Evolutionary conservation across 2,329 filamentous ascomycete species (phyloP), one percentile per base, ranked within the genome.

Genomic region (Cryphonectria parasitica): DNA sequence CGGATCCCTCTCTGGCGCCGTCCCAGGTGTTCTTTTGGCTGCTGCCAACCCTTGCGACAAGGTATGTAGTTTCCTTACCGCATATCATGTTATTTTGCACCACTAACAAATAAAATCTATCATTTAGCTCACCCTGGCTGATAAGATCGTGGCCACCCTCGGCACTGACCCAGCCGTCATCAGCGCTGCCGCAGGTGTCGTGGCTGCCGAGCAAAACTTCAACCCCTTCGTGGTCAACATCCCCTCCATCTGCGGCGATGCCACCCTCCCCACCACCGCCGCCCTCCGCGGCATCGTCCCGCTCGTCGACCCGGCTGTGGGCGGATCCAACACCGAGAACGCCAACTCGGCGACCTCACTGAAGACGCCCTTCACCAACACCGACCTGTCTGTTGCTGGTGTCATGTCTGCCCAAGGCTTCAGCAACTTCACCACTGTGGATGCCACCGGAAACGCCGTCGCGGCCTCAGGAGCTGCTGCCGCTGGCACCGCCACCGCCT

Each of bases 201-300:
- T 91, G n/a, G 85, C 86, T 39, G 89, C 89, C 2, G 89, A 91
- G 83, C 89, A 90, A 79, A 91, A 92, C 84, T 90, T 91, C 82
- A 91, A 91, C 81, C 88, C 87, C 69, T 91, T 89, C 75, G 84
- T 78, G 70, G 84, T 86, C 71, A 81, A 81, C 75, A 83, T 87
- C 25, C 88, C 87, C 31, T 87, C 84, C 70, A 86, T 91, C 76
- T 92, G 90, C 77, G 84, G 82, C 31, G 88, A 91, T 70, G 81
- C 88, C 1, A 82, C 83, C 49, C 85, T 92, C 1, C 90, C 90
- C n/a, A 85, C 83, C 52, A 91, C 87, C 11, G 80, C 80, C 58
- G 83, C 83, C 63, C 86, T 91, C 28, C 84, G 89, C 52, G 90
- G 90, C 71, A 88, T 91, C 64, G 83, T 90, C 3, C 89, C 89